Conservation (phyloP, 495 filamentous ascomycete genomes). For the Cercophora samala region DNA sequence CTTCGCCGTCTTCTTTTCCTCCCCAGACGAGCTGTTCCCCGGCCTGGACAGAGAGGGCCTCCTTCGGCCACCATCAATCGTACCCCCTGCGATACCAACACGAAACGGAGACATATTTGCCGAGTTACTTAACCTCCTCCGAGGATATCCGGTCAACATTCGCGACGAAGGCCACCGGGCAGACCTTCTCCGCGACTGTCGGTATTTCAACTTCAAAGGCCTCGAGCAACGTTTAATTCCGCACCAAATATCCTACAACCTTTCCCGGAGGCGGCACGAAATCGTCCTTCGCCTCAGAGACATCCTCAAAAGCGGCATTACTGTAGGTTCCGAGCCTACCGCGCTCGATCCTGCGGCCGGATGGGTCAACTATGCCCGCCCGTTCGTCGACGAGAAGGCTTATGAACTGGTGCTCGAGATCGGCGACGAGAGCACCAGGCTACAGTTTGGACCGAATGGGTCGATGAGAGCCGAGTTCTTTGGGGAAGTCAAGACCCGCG, state of each 20-base stretch:
- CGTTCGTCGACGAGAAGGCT: slow-evolving; percentile 70
- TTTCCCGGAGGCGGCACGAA: slow-evolving; percentile 61
- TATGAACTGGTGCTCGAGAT: slow-evolving; percentile 80
- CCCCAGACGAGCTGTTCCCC: slow-evolving; percentile 76
- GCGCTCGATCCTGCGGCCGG: slow-evolving; percentile 43
- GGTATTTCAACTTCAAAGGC: slow-evolving; percentile 89
- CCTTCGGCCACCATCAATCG: slow-evolving; percentile 84
- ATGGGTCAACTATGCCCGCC: slow-evolving; percentile 76
- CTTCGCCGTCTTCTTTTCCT: slow-evolving; percentile 83
- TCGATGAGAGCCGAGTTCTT: slow-evolving; percentile 60
- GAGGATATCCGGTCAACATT: slow-evolving; percentile 84
- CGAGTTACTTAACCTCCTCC: slow-evolving; percentile 77
- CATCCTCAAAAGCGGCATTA: slow-evolving; percentile 77
- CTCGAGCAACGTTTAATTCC: slow-evolving; percentile 85
- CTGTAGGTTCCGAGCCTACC: slow-evolving; percentile 51
- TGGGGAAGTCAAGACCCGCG: slow-evolving; percentile 60
- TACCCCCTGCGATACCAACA: slow-evolving; percentile 76
- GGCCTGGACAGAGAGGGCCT: slow-evolving; percentile 75
- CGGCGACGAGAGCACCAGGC: slow-evolving; percentile 60
- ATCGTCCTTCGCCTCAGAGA: slow-evolving; percentile 82
- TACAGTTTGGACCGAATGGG: slow-evolving; percentile 47
- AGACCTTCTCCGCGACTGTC: slow-evolving; percentile 78
- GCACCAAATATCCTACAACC: slow-evolving; percentile 73
- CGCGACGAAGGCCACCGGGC: slow-evolving; percentile 72
- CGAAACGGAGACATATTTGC: slow-evolving; percentile 76